Base-by-base conservation (phyloP, 2,329 filamentous ascomycete species). In the Exutisphaerella laricina region DNA sequence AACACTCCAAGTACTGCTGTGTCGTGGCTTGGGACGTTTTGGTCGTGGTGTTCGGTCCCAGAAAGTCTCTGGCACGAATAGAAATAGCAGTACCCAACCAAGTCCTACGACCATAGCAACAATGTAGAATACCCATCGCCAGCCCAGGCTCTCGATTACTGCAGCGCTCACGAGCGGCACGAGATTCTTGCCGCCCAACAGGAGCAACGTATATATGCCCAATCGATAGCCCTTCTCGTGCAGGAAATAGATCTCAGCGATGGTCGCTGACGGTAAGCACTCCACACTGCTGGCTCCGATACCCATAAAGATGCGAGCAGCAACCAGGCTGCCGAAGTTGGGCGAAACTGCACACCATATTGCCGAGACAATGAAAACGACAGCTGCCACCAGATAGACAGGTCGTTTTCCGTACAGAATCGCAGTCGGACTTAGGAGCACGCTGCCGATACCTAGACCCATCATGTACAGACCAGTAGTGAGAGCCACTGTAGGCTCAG, bases 391-490 rank as follows among this genome's bases (percentile, higher is more conserved):
- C 16, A 97, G 77, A 61, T 97, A 97, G 0, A 97, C 86, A 0
- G 89, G 88, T 9, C 90, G 76, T 66, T 97, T 97, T 1, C 90
- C 92, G 46, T 71, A 96, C 0, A 96, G 62, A 48, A 97, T 96
- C 21, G 90, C 90, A 0, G 89, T 96, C 0, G 90, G 92, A 0
- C 86, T 92, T 57, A 85, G 82, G 39, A 97, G 60, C 5, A 96
- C 82, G 13, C 82, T 88, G 2, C 90, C 90, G 1, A 96, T 57
- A 1, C 89, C 90, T 28, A 97, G 70, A 0, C 92, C 92, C 77
- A 95, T 75, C 89, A 97, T 96, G 68, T 88, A 96, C 10, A 96
- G 69, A 1, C 89, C 89, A 0, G 89, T 95, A 0, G 90, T 97
- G 44, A 94, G 72, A 2, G 90, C 83, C 3, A 96, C 88, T 39